Evolutionary conservation across 345 rosid genomes (phyloP).

Genomic region (Syzygium grande): DNA sequence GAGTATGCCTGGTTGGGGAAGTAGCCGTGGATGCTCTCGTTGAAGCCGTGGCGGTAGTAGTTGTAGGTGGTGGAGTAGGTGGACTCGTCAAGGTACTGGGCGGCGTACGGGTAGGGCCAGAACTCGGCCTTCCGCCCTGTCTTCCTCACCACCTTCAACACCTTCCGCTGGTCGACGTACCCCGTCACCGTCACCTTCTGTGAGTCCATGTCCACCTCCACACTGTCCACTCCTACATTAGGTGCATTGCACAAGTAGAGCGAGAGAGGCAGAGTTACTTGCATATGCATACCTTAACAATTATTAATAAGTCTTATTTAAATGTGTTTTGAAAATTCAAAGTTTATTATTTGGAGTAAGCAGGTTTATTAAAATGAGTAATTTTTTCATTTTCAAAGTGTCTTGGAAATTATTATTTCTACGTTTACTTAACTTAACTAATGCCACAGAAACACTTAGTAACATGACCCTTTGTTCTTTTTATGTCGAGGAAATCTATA

Average conservation of each 20-base stretch:
- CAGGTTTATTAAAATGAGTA: neutral
- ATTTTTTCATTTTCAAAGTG: neutral
- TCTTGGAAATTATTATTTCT: neutral
- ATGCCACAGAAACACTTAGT: neutral
- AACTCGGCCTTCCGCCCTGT: slow-evolving; percentile 71
- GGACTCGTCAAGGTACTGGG: slow-evolving; percentile 41
- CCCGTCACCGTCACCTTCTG: slow-evolving; percentile 86
- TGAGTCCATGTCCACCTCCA: slow-evolving; percentile 63
- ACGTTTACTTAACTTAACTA: neutral
- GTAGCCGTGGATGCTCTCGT: slow-evolving; percentile 48
- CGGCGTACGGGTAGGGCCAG: slow-evolving; percentile 72
- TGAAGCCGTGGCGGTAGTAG: slow-evolving; percentile 44
- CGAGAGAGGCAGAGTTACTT: neutral
- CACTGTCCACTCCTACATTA: slow-evolving; percentile 56
- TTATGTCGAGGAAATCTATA: neutral
- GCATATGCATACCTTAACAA: neutral
- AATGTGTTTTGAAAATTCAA: neutral
- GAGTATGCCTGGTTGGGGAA: slow-evolving; percentile 47
- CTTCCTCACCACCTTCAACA: slow-evolving; percentile 59
- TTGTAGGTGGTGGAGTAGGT: slow-evolving; percentile 40
- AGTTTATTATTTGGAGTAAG: neutral
- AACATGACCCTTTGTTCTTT: neutral
- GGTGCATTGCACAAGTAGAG: neutral
- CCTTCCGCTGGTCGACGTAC: slow-evolving; percentile 51
- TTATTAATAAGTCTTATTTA: neutral